Evolutionary conservation across 129 eudicot species (phyloP), one percentile per base, ranked within the genome.

Genomic region (Flaveria brownii): DNA sequence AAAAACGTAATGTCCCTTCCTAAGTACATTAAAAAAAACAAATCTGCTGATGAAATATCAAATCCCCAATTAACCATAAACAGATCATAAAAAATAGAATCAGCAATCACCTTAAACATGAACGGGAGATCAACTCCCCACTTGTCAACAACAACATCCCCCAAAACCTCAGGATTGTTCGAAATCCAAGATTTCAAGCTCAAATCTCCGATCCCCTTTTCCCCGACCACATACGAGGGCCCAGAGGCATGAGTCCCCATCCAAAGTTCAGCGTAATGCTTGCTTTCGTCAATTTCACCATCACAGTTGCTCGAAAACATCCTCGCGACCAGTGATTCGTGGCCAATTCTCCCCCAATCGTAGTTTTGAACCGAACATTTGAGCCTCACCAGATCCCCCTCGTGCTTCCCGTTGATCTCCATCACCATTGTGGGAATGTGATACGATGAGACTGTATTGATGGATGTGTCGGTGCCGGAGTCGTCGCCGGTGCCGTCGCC

Each of bases 161-260:
- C 98, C 17, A 93, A 82, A 28, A 88, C 97, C 75, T 77, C 43
- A 30, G 97, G 96, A 77, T 88, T 87, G 26, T 65, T 74, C 70
- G 73, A 84, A 77, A 93, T 91, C 98, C 98, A 90, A 1, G 78
- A 70, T 79, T 87, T 91, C 76, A 93, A 81, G 70, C 74, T 88
- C 68, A 78, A 70, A 50, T 73, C 60, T 16, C 72, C 72, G 45
- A 59, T 33, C 52, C 73, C 78, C 47, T 76, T 68, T 41, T 77
- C 81, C 1, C 57, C 82, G 7, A 71, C 84, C n/a, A 87, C 63
- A 78, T 68, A 89, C 3, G 98, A 94, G 0, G 96, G 92, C 0
- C 97, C 97, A 11, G 96, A 88, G 1, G 82, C 85, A 75, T 94
- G 98, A n/a, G 98, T 91, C 5, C 98, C 98, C 97, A 94, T 94